Evolutionary conservation across 768 basidiomycete genomes (phyloP).

Genomic region (Crepidotus variabilis): DNA sequence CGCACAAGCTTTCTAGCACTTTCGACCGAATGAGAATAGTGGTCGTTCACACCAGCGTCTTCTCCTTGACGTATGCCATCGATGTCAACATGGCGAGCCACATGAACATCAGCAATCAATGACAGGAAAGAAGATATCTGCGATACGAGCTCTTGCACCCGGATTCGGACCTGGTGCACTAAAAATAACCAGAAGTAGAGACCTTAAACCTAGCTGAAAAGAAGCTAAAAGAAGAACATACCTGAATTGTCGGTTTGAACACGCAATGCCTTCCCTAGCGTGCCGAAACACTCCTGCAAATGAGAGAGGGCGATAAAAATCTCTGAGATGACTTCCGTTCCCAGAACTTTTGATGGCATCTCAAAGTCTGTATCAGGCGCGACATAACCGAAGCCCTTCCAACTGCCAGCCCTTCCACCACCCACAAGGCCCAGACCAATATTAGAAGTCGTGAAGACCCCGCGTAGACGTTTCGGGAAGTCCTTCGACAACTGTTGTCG

Average conservation of each 20-base stretch:
- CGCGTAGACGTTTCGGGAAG: constrained; percentile 53
- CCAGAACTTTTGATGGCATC: constrained; percentile 43
- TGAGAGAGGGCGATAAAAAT: constrained; percentile 42
- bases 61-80: constrained; percentile 62
- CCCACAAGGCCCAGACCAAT: constrained; percentile 79
- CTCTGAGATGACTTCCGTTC: constrained; percentile 50
- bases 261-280: constrained; percentile 19
- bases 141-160: constrained; percentile 49
- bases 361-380: constrained; percentile 46
- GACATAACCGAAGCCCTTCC: constrained; percentile 87
- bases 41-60: constrained; percentile 38
- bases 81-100: constrained; percentile 81
- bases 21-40: constrained; percentile 63
- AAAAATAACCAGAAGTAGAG: constrained; percentile 1
- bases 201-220: not conserved
- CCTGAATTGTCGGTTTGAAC: not conserved
- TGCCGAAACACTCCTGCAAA: constrained; percentile 47
- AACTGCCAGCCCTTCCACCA: constrained; percentile 68
- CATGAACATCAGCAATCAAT: constrained; percentile 65
- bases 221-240: not conserved
- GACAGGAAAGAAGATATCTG: constrained; percentile 56
- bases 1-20: constrained; percentile 66
- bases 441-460: constrained; percentile 56
- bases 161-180: constrained; percentile 39
- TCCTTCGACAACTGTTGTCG: constrained; percentile 25